Base-by-base conservation (phyloP, 1,284 basidiomycete species). In the Ganoderma boninense region DNA sequence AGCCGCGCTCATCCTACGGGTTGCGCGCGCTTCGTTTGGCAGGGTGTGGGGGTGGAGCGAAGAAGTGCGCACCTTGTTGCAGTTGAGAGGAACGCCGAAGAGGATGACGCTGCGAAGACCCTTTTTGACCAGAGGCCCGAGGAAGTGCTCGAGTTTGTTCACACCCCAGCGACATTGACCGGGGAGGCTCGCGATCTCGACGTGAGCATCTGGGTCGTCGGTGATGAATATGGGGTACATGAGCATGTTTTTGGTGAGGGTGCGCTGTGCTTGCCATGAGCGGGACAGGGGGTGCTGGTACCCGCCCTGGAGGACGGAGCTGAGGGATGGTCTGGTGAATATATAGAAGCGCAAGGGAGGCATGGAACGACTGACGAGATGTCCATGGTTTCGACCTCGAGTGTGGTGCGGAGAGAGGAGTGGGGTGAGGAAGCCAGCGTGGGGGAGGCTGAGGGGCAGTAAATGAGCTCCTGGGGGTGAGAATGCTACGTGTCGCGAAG, bases 171-270 rank as follows among this genome's bases (percentile, higher is more conserved):
- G 84, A 71, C 93, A 90, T 80, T 98, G 97, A 2, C 92, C 94
- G 4, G 97, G 97, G 10, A 98, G 86, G 35, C 90, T 87, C 0
- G 87, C 78, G 73, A 98, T 96, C 69, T 89, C 87, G 70, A 93
- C 89, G 79, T 90, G 89, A 13, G 95, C 94, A 67, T 96, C 87
- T 1, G 95, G 92, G 73, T 97, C 95, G 81, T 98, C 97, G 23
- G 96, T 96, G 78, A 98, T 94, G 81, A 98, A 98, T 78, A 98
- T 96, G 13, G 97, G 97, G 82, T 98, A 98, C 94, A 98, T 98
- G 82, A 98, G 87, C 96, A 97, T 97, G 70, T 89, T 89, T 82
- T 97, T 97, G 44, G 91, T 92, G 76, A 97, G 88, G 68, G 87
- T 87, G 68, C 91, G 88, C 68, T 89, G 87, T 60, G 87, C 86